Base-by-base conservation (phyloP, 257 asterid species). In the Cordia subcordata region DNA sequence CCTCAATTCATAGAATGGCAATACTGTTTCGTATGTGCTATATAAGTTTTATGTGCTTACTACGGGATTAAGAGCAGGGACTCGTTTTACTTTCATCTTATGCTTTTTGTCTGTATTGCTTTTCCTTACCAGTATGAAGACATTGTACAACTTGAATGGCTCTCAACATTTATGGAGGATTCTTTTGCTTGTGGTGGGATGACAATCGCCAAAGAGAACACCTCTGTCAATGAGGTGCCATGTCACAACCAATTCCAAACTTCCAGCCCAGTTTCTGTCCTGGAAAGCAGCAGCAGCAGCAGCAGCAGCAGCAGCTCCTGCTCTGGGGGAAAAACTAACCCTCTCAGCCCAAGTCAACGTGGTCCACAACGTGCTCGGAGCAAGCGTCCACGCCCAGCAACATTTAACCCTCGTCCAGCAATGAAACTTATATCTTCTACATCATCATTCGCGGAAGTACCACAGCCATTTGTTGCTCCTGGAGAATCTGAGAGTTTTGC, bases 361-460 rank as follows among this genome's bases (percentile, higher is more conserved):
- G 94, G 90, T 14, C 63, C 94, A 1, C 98, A 91, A 35, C 86
- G 94, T 18, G 98, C 98, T 1, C 87, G 95, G 11, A 88, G 85
- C 80, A 91, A 91, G 59, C 95, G 98, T 10, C 90, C 96, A 6
- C 86, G 96, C 8, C 95, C 95, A 0, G 58, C 87, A 6, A 66
- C 89, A 0, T 90, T 87, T 56, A 80, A 75, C 54, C 94, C 95
- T 0, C 70, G 81, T 14, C 62, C 88, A 0, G 79, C 73, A 11
- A 80, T 79, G 39, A 90, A 79, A 4, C 87, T 77, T 46, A 58
- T 73, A 42, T 62, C 85, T 57, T 74, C 84, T 0, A 55, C 87
- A 0, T 59, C 82, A 22, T 68, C 81, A 11, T 61, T 65, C 57
- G 3, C 20, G 0, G 85, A 72, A 67, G 27, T 68, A 9, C 83